Base-by-base conservation (phyloP, 208 protist species). In the Balamuthia mandrillaris region DNA sequence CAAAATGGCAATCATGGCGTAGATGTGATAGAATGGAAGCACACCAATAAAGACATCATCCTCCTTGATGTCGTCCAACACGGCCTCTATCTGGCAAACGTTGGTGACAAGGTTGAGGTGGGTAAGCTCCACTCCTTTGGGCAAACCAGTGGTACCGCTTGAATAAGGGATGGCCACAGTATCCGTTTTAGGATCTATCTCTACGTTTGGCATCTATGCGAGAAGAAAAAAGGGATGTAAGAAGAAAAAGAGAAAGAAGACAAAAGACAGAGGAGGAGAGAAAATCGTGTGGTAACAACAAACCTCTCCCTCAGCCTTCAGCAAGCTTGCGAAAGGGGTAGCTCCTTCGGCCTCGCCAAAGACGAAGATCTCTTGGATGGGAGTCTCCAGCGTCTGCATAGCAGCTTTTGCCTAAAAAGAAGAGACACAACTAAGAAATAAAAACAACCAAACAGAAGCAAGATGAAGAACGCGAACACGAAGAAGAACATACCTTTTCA, bases 91-190 rank as follows among this genome's bases (percentile, higher is more conserved):
- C 87, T 96, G 92, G 33, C 92, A 81, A 2, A 94, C 81, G 78
- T 96, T 96, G 16, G 96, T 90, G 0, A 97, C 91, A 9, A 98
- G 74, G 86, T 95, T 97, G 70, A 87, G 87, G 90, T 98, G 96
- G 9, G 94, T 96, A 33, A 98, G 91, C 91, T 94, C 94, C n/a
- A 98, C 96, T 18, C 96, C 96, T 88, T 98, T 98, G 35, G 95
- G 95, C n/a, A 96, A 82, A 6, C 96, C 96, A 9, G 81, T 96
- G 9, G 95, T 97, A n/a, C 95, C 96, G 31, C 91, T 90, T 24
- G 63, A 74, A 41, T 74, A 74, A 14, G 63, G 63, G 39, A 74
- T 33, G 31, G 21, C 63, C 2, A 41, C 63, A 33, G 49, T 41
- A 16, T 74, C 63, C 39, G 42, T 74, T 12, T 31, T 31, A 12